A percentile compares a stretch with the other conserved stretches of the same genome.
Conservation (phyloP, 2,329 filamentous ascomycete species). For the Didymella glomerata region DNA sequence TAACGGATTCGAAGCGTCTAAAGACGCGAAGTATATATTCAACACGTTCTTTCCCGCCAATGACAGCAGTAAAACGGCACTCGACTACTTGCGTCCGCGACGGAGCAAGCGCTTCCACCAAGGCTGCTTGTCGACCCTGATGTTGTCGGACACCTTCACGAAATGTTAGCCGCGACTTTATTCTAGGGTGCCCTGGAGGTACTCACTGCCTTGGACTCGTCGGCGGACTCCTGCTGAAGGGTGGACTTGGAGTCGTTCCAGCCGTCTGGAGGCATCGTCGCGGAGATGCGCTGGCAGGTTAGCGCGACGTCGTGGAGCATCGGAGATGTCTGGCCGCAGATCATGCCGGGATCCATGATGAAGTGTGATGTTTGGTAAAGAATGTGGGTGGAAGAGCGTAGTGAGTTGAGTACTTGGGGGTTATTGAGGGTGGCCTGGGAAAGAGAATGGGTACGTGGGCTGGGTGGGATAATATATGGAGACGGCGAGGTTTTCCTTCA, state of each 20-base stretch:
- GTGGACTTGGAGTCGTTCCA: slow-evolving; percentile 17
- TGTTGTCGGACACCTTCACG: not conserved
- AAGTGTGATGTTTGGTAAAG: not conserved
- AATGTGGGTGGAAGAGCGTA: not conserved
- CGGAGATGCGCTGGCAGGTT: slow-evolving; percentile 25
- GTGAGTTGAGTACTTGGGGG: not conserved
- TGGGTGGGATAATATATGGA: not conserved
- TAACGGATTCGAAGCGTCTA: not conserved
- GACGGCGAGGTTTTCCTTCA: not conserved
- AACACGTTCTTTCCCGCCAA: too few species aligned
- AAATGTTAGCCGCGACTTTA: not conserved
- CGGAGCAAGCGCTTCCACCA: not conserved
- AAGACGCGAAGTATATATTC: too few species aligned
- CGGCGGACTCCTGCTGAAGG: not conserved
- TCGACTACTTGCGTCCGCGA: not conserved
- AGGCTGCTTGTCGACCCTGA: not conserved
- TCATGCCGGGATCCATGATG: not conserved
- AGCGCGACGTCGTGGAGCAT: not conserved
- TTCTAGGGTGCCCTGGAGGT: too few species aligned
- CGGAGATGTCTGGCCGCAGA: not conserved
- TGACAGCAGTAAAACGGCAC: too few species aligned
- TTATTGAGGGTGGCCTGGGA: not conserved
- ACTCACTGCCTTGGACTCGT: not conserved
- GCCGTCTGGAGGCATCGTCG: slow-evolving; percentile 28
- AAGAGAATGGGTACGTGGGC: not conserved